Percentiles rank a stretch among this genome's conserved stretches.
These are phyloP conservation scores for Stipa capillata DNA, from an alignment of 176 grass and related monocot genomes.

Conservation along the genomic window DNA sequence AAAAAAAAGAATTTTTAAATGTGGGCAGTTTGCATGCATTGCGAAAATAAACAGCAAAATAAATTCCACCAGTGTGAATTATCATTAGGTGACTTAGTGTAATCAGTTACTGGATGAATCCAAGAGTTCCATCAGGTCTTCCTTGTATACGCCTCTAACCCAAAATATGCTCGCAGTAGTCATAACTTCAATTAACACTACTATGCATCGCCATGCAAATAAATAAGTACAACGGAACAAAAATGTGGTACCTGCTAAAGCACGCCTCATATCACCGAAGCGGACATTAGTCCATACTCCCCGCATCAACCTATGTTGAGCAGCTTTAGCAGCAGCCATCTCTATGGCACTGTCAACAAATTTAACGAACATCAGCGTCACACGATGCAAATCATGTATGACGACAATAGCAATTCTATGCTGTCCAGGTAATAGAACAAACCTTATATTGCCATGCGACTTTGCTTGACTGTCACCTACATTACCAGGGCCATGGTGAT, in stretches of 20 bases:
- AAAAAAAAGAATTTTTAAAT: not conserved
- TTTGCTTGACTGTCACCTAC: constrained; percentile 27
- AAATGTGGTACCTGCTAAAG: constrained; percentile 61
- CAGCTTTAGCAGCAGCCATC: constrained; percentile 87
- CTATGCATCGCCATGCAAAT: too few relatives aligned
- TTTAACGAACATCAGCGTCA: not conserved
- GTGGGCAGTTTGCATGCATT: not conserved
- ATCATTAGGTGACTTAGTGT: not conserved
- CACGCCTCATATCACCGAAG: constrained; percentile 88
- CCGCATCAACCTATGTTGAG: constrained; percentile 80
- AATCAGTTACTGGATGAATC: not conserved
- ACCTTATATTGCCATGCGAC: constrained; percentile 54
- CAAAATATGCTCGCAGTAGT: too few relatives aligned
- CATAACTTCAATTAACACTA: too few relatives aligned
- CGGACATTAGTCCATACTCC: constrained; percentile 76
- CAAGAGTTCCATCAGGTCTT: not conserved
- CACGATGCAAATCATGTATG: not conserved
- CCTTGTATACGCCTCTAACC: not conserved
- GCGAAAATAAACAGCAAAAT: not conserved
- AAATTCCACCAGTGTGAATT: not conserved
- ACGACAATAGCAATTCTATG: not conserved
- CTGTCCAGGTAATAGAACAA: not conserved
- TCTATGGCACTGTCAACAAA: constrained; percentile 56
- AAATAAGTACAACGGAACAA: not conserved
- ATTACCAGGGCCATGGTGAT: constrained; percentile 36